These are phyloP conservation scores for Entomortierella beljakovae DNA, from an alignment of 192 early-diverging fungal genomes.

Conservation along the genomic window DNA sequence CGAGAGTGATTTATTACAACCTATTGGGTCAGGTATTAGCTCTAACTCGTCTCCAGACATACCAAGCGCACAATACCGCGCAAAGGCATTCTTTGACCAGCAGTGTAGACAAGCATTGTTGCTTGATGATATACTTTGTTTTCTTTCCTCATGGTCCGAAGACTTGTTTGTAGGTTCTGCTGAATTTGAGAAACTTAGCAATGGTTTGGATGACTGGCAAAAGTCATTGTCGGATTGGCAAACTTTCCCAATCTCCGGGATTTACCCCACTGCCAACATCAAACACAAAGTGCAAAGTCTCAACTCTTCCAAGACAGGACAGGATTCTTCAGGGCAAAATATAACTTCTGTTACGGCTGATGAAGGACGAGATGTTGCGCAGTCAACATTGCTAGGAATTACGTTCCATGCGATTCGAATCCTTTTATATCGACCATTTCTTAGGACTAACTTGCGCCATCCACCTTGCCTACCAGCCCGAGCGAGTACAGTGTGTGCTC, in stretches of 20 bases:
- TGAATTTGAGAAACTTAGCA: slow-evolving; percentile 48
- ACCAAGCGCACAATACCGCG: slow-evolving; percentile 32
- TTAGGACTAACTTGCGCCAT: slow-evolving; percentile 47
- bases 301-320: background rate
- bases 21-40: slow-evolving; percentile 8
- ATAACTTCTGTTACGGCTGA: too few species aligned
- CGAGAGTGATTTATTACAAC: background rate
- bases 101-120: slow-evolving; percentile 48
- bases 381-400: slow-evolving; percentile 39
- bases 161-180: slow-evolving; percentile 44
- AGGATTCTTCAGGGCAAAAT: background rate
- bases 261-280: background rate
- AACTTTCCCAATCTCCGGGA: slow-evolving; percentile 42
- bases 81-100: slow-evolving; percentile 43
- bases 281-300: slow-evolving; percentile 1
- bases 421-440: slow-evolving; percentile 43
- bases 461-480: slow-evolving; percentile 39
- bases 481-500: slow-evolving; percentile 45
- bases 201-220: slow-evolving; percentile 42
- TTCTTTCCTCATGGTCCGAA: slow-evolving; percentile 43
- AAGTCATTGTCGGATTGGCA: slow-evolving; percentile 42
- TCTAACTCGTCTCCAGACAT: slow-evolving; percentile 4
- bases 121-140: slow-evolving; percentile 43
- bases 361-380: slow-evolving; percentile 43
- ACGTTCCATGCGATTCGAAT: slow-evolving; percentile 44